Evolutionary conservation across 2,329 filamentous ascomycete species (phyloP).

Genomic region (Monosporascus sp.): DNA sequence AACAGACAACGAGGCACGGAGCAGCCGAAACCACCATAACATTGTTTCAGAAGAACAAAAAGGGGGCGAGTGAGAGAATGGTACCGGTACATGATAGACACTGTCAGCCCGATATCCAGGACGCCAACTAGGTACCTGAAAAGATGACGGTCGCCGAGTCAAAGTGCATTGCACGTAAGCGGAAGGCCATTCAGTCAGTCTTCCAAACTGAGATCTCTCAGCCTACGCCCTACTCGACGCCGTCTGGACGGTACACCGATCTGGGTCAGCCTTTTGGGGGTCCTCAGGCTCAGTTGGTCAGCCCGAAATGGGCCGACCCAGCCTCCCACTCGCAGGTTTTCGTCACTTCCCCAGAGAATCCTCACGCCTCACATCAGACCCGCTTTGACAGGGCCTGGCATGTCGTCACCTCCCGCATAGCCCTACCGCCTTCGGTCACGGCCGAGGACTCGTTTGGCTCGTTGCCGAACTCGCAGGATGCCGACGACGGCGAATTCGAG

Average conservation of each 20-base stretch:
- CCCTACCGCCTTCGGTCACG: slow-evolving; percentile 49
- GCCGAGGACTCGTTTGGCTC: slow-evolving; percentile 50
- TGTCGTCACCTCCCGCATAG: slow-evolving; percentile 51
- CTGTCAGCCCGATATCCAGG: neutral
- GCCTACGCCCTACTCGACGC: slow-evolving; percentile 39
- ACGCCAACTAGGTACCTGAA: slow-evolving; percentile 2
- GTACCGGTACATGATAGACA: neutral
- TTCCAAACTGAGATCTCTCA: slow-evolving; percentile 47
- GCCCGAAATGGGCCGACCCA: slow-evolving; percentile 15
- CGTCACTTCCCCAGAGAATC: slow-evolving; percentile 16
- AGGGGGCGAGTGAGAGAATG: neutral
- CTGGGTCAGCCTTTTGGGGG: slow-evolving; percentile 43
- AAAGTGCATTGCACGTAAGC: slow-evolving; percentile 40
- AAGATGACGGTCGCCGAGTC: slow-evolving; percentile 31
- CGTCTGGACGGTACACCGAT: slow-evolving; percentile 32
- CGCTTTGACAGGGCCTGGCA: slow-evolving; percentile 60
- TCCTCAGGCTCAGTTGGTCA: slow-evolving; percentile 19
- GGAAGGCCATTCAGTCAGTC: slow-evolving; percentile 49
- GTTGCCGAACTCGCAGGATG: slow-evolving; percentile 34
- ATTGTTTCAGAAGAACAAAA: neutral
- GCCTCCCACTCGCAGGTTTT: slow-evolving; percentile 11
- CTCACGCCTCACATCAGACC: slow-evolving; percentile 42
- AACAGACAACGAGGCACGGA: neutral
- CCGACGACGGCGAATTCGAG: slow-evolving; percentile 40
- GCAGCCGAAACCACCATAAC: no score